These are phyloP conservation scores for Scenedesmus sp. DNA, from an alignment of 163 green algal species.

Conservation along the genomic window DNA sequence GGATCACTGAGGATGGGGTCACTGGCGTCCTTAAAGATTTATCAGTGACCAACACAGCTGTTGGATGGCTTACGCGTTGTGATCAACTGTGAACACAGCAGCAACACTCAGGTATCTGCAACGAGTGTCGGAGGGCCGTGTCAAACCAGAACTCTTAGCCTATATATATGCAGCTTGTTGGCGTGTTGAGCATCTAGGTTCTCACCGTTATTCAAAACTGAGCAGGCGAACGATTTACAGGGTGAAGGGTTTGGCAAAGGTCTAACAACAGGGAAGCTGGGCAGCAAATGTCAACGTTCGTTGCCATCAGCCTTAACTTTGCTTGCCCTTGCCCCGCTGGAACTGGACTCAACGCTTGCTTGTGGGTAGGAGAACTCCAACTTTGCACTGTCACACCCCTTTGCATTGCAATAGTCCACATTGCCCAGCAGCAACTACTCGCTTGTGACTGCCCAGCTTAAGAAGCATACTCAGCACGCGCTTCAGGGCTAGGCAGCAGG, in stretches of 20 bases:
- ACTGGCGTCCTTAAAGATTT: background rate
- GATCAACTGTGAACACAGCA: background rate
- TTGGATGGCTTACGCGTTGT: background rate
- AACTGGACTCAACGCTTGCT: background rate
- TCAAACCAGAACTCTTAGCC: background rate
- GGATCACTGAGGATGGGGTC: background rate
- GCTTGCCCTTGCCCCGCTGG: too few species aligned
- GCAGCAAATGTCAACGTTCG: background rate
- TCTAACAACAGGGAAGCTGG: background rate
- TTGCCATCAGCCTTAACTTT: too few species aligned
- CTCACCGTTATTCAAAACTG: background rate
- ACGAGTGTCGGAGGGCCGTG: background rate
- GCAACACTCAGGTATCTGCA: background rate
- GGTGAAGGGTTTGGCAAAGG: background rate
- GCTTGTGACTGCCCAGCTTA: background rate
- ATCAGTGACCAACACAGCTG: background rate
- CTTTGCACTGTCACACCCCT: background rate
- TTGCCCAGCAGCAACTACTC: background rate
- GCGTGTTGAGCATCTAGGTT: background rate
- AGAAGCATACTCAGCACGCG: background rate
- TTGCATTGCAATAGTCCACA: background rate
- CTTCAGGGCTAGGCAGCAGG: background rate
- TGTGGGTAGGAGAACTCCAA: background rate
- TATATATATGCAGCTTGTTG: background rate
- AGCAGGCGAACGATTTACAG: background rate